Percentiles rank a stretch among this genome's conserved stretches.
These are phyloP conservation scores for Ogataea methylovora DNA, from an alignment of 805 yeast species.

Conservation along the genomic window DNA sequence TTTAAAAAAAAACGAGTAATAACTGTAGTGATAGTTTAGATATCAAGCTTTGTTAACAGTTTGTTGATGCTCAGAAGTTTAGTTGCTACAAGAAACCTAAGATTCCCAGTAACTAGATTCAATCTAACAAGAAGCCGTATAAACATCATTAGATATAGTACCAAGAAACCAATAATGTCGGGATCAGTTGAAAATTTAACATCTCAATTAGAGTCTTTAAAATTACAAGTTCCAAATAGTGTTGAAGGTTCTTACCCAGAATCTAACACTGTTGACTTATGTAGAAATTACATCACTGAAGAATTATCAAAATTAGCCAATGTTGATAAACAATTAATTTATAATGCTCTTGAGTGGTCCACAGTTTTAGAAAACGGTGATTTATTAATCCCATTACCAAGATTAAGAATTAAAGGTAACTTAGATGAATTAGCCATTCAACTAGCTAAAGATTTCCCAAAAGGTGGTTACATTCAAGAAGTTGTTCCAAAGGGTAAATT, in stretches of 20 bases:
- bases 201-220: slow-evolving; percentile 15
- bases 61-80: no score
- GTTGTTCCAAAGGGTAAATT: slow-evolving; percentile 86
- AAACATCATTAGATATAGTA: neutral
- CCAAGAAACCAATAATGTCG: slow-evolving; percentile 11
- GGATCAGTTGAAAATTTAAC: slow-evolving; percentile 18
- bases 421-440: slow-evolving; percentile 68
- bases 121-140: no score
- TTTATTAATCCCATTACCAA: slow-evolving; percentile 84
- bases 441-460: slow-evolving; percentile 74
- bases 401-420: slow-evolving; percentile 79
- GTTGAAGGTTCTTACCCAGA: slow-evolving; percentile 64
- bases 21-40: no score
- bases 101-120: no score
- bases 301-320: slow-evolving; percentile 69
- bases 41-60: no score
- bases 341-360: slow-evolving; percentile 84
- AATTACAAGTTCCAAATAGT: slow-evolving; percentile 31
- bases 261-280: slow-evolving; percentile 74
- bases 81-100: no score
- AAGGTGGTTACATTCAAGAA: slow-evolving; percentile 57
- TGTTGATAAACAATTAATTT: slow-evolving; percentile 62
- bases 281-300: slow-evolving; percentile 82
- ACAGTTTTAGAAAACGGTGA: slow-evolving; percentile 86
- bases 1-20: no score